A percentile compares a stretch with the other conserved stretches of the same genome.
Conservation (phyloP, 306 rosid species). For the Dicorynia guianensis region DNA sequence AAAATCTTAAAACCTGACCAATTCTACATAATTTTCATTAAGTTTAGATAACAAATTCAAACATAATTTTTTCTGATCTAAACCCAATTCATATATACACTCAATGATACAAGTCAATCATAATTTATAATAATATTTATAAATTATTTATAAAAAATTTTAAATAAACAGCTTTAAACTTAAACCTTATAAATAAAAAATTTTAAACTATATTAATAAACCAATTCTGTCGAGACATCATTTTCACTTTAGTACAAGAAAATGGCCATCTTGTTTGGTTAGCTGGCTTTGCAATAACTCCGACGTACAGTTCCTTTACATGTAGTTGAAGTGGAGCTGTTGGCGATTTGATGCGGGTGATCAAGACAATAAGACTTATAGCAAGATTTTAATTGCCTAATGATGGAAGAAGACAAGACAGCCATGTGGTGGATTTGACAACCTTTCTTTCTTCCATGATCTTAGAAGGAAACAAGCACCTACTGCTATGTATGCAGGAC, state of each 20-base stretch:
- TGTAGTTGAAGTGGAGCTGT: slow-evolving; percentile 43
- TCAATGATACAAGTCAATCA: too few species aligned
- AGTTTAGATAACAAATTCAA: too few species aligned
- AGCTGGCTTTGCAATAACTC: slow-evolving; percentile 37
- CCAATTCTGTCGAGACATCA: too few species aligned
- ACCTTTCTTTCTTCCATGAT: background rate
- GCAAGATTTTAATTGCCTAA: slow-evolving; percentile 15
- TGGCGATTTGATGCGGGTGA: slow-evolving; percentile 31
- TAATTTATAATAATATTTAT: too few species aligned
- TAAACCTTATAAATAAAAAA: too few species aligned
- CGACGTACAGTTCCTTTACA: slow-evolving; percentile 1
- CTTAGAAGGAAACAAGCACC: background rate
- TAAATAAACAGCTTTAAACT: too few species aligned
- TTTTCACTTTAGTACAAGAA: background rate
- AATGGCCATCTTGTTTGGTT: slow-evolving; percentile 35
- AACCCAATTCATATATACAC: too few species aligned
- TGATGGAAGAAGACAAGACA: slow-evolving; percentile 31
- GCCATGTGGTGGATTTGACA: slow-evolving; percentile 36
- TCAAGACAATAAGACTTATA: slow-evolving; percentile 10
- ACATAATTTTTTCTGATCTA: too few species aligned
- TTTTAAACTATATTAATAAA: too few species aligned
- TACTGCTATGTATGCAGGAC: background rate
- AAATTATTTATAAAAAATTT: too few species aligned
- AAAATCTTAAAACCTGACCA: too few species aligned
- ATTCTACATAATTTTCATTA: too few species aligned